Conservation (phyloP, 2,329 filamentous ascomycete species). For the Aspergillus arachidicola region DNA sequence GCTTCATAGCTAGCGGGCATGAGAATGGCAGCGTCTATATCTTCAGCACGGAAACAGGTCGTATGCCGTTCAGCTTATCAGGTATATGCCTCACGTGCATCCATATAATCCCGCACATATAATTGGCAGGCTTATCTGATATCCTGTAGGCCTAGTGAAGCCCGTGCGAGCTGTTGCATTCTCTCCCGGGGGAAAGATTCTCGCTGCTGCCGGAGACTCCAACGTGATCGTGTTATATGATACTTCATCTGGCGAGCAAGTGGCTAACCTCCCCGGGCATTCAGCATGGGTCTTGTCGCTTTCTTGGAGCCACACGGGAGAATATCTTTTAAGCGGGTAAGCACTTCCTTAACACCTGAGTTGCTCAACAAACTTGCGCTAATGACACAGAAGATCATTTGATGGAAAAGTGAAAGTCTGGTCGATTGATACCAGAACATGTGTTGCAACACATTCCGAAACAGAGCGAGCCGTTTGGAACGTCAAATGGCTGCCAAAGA, state of each 20-base stretch:
- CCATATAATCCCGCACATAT: background rate
- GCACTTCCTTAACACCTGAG: slow-evolving; percentile 22
- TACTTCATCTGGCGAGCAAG: slow-evolving; percentile 86
- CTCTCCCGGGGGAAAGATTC: slow-evolving; percentile 78
- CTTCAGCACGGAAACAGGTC: slow-evolving; percentile 88
- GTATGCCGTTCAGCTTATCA: slow-evolving; percentile 81
- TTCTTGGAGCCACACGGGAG: slow-evolving; percentile 91
- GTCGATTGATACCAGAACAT: slow-evolving; percentile 80
- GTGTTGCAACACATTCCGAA: slow-evolving; percentile 92
- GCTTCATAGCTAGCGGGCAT: slow-evolving; percentile 87
- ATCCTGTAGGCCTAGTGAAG: slow-evolving; percentile 72
- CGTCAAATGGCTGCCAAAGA: slow-evolving; percentile 80
- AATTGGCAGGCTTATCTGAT: slow-evolving; percentile 20
- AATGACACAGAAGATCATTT: slow-evolving; percentile 60
- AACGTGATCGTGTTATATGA: slow-evolving; percentile 90
- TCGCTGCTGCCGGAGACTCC: slow-evolving; percentile 89
- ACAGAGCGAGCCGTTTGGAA: slow-evolving; percentile 83
- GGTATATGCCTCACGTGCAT: slow-evolving; percentile 52
- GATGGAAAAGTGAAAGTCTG: slow-evolving; percentile 96
- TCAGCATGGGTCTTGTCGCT: slow-evolving; percentile 86
- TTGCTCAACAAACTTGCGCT: slow-evolving; percentile 9
- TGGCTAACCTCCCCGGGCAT: slow-evolving; percentile 79
- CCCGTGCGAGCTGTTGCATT: slow-evolving; percentile 85
- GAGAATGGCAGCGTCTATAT: slow-evolving; percentile 91
- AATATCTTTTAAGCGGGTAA: slow-evolving; percentile 81